Conservation (phyloP, 2,329 filamentous ascomycete genomes). For the Colletotrichum viniferum region DNA sequence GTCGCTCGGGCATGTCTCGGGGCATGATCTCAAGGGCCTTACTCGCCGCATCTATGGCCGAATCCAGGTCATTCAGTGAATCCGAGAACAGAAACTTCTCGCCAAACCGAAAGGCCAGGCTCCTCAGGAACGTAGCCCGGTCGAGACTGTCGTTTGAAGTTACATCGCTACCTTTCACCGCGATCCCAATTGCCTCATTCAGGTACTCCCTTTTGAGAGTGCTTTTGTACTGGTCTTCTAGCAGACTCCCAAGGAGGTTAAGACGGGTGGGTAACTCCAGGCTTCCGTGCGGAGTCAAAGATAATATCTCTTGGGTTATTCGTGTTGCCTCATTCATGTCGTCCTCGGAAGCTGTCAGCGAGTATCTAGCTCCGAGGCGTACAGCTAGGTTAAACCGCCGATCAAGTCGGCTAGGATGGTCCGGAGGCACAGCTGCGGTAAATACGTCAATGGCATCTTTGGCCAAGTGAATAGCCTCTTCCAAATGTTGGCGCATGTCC, state of each 20-base stretch:
- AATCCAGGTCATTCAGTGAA: fast-evolving
- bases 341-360: not conserved
- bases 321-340: fast-evolving
- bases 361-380: not conserved
- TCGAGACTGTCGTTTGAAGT: not conserved
- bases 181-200: not conserved
- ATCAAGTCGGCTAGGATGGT: not conserved
- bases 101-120: not conserved
- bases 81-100: not conserved
- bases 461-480: fast-evolving
- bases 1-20: not conserved
- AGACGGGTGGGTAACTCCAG: fast-evolving
- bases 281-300: not conserved
- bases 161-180: fast-evolving
- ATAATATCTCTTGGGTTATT: fast-evolving
- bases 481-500: not conserved
- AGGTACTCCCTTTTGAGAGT: not conserved
- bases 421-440: not conserved
- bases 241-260: not conserved
- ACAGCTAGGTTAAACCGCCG: fast-evolving
- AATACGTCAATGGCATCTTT: not conserved
- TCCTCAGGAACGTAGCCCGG: not conserved
- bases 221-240: not conserved
- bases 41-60: fast-evolving
- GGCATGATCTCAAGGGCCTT: not conserved